Percentiles rank a stretch among this genome's conserved stretches.
Conservation (phyloP, 1,284 basidiomycete species). For the Tilletia indica region DNA sequence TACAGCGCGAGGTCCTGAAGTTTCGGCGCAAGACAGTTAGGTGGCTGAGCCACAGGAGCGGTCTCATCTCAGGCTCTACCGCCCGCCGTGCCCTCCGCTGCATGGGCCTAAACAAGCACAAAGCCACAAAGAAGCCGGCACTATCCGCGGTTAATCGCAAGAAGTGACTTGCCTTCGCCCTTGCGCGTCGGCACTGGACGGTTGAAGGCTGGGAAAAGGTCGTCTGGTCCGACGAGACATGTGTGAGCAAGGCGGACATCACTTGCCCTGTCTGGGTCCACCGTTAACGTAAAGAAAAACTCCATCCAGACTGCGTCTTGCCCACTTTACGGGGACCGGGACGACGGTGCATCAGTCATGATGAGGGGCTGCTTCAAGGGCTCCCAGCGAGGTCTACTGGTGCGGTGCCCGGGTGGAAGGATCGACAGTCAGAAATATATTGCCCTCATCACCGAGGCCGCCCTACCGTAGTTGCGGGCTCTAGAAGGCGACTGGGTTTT, state of each 20-base stretch:
- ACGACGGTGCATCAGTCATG: neutral
- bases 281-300: neutral
- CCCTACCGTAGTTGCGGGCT: neutral
- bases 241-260: neutral
- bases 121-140: neutral
- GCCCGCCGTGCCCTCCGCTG: neutral
- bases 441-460: neutral
- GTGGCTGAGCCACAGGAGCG: neutral
- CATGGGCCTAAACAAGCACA: neutral
- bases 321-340: neutral
- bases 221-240: neutral
- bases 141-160: neutral
- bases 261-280: neutral
- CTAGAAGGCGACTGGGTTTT: neutral
- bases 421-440: no score
- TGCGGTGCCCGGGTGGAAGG: no score
- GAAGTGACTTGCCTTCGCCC: neutral
- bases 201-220: neutral
- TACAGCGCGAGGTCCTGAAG: no score
- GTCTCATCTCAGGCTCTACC: neutral
- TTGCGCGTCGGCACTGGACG: slow-evolving; percentile 6
- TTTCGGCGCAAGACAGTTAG: neutral
- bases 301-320: neutral
- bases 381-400: neutral
- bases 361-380: slow-evolving; percentile 4